Conservation (phyloP, 1,284 basidiomycete species). For the Naganishia liquefaciens region DNA sequence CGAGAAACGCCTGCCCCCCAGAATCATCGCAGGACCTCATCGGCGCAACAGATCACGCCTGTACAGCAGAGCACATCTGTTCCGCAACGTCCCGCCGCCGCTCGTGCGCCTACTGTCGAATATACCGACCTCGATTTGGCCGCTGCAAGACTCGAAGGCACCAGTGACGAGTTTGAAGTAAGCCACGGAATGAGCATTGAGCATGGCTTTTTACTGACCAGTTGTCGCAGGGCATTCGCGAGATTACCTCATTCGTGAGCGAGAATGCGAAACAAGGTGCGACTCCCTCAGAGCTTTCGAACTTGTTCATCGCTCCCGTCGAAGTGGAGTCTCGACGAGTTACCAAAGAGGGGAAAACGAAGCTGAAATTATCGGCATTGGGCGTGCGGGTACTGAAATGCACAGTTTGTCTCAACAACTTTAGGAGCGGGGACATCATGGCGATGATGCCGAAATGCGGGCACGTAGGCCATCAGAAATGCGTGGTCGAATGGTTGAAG, state of each 20-base stretch:
- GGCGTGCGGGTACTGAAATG: conserved; percentile 75
- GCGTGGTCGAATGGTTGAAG: conserved; percentile 50
- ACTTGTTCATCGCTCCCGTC: conserved; percentile 63
- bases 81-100: background rate
- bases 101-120: conserved; percentile 43
- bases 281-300: conserved; percentile 45
- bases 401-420: conserved; percentile 75
- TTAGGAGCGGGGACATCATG: conserved; percentile 63
- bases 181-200: conserved; percentile 37
- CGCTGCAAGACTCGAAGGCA: conserved; percentile 59
- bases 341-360: conserved; percentile 69
- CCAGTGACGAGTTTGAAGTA: conserved; percentile 64
- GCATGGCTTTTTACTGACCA: background rate
- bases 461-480: conserved; percentile 58
- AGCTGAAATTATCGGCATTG: conserved; percentile 72
- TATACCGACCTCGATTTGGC: conserved; percentile 66
- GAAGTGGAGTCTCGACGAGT: conserved; percentile 67
- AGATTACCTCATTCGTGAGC: conserved; percentile 66
- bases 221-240: conserved; percentile 59
- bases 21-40: conserved; percentile 1
- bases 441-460: conserved; percentile 66
- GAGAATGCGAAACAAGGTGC: conserved; percentile 56
- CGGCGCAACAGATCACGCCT: background rate
- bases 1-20: background rate
- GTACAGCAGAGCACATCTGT: background rate